Evolutionary conservation across 495 filamentous ascomycete genomes (phyloP).

Genomic region (Astrothelium subdiscretum): DNA sequence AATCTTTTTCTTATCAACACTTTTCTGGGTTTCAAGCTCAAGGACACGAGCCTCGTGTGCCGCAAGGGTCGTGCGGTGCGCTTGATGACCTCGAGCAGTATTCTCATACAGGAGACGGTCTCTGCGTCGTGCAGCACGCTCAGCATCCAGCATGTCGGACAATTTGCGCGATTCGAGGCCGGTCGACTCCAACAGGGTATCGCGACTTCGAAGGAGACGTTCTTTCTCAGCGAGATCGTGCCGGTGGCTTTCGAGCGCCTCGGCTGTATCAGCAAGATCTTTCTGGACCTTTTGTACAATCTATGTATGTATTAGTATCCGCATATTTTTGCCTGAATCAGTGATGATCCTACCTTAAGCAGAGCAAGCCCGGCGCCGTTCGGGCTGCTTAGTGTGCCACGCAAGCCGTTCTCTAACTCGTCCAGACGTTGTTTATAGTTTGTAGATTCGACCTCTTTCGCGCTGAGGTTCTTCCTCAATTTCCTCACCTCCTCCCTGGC

Average conservation of each 20-base stretch:
- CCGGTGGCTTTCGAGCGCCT: constrained; percentile 68
- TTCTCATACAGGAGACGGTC: constrained; percentile 81
- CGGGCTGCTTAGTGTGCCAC: constrained; percentile 71
- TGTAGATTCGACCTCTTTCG: constrained; percentile 74
- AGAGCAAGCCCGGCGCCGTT: constrained; percentile 79
- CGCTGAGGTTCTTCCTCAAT: constrained; percentile 68
- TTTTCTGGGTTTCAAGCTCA: constrained; percentile 67
- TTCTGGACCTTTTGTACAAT: constrained; percentile 79
- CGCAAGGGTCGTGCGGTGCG: constrained; percentile 66
- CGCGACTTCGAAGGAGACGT: constrained; percentile 77
- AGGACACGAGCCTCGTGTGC: constrained; percentile 72
- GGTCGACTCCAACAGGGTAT: constrained; percentile 78
- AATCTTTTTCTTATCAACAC: constrained; percentile 62
- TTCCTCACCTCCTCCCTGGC: constrained; percentile 79
- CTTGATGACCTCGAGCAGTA: constrained; percentile 73
- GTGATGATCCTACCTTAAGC: constrained; percentile 45
- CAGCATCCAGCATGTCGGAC: constrained; percentile 80
- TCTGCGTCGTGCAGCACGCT: constrained; percentile 69
- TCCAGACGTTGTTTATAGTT: constrained; percentile 81
- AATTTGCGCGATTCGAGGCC: constrained; percentile 77
- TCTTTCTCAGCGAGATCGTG: constrained; percentile 75
- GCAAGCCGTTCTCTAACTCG: constrained; percentile 78
- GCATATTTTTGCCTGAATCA: constrained; percentile 7
- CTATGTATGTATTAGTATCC: constrained; percentile 31
- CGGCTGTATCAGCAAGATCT: constrained; percentile 69